A percentile compares a stretch with the other conserved stretches of the same genome.
These are phyloP conservation scores for Candida argentea DNA, from an alignment of 805 yeast species.

Conservation along the genomic window DNA sequence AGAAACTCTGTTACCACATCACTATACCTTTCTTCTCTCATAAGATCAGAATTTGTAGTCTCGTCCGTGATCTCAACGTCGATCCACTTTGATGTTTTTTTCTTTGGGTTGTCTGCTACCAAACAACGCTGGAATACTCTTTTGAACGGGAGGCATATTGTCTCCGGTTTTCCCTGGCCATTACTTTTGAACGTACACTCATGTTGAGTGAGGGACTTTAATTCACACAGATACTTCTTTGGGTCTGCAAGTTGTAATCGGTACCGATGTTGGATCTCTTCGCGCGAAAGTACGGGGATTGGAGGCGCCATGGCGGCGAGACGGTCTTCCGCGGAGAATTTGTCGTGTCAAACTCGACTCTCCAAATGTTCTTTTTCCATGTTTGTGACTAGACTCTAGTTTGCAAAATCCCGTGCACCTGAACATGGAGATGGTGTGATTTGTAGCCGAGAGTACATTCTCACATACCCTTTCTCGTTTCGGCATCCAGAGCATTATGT, in stretches of 20 bases:
- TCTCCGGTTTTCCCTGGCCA: slow-evolving; percentile 17
- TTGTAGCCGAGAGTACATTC: no score
- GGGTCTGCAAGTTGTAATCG: slow-evolving; percentile 19
- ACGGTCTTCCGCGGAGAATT: background rate
- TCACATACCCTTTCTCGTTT: no score
- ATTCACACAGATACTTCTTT: slow-evolving; percentile 21
- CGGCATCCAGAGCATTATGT: no score
- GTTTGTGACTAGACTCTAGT: no score
- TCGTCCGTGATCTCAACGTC: slow-evolving; percentile 29
- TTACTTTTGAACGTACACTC: slow-evolving; percentile 31
- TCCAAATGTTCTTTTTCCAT: no score
- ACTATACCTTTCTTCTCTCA: slow-evolving; percentile 13
- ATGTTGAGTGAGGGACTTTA: slow-evolving; percentile 27
- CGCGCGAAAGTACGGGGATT: slow-evolving; percentile 25
- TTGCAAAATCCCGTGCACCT: no score
- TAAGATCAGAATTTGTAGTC: slow-evolving; percentile 19
- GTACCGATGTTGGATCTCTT: slow-evolving; percentile 19
- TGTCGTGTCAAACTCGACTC: background rate
- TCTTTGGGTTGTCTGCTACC: slow-evolving; percentile 19
- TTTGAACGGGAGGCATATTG: slow-evolving; percentile 34
- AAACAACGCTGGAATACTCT: slow-evolving; percentile 32
- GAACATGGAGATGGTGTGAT: no score
- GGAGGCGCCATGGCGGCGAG: slow-evolving; percentile 30
- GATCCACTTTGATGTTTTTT: slow-evolving; percentile 19
- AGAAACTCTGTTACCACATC: slow-evolving; percentile 23